These are phyloP conservation scores for Fistulinella cinereoalba DNA, from an alignment of 1,284 basidiomycete species.

Conservation along the genomic window DNA sequence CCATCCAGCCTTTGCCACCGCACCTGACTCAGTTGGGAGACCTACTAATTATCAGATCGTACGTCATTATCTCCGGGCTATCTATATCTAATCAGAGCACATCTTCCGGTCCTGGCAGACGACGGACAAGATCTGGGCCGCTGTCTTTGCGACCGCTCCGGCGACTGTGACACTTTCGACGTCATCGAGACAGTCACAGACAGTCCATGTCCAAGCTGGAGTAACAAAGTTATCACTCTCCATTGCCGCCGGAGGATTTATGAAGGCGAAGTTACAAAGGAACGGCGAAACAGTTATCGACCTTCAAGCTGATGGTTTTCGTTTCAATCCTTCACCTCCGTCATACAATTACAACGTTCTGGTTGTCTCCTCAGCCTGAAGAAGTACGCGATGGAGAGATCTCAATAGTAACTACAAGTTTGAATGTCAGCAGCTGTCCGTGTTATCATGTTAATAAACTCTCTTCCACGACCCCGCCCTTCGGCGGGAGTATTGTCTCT, in stretches of 20 bases:
- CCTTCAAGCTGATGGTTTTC: conserved; percentile 47
- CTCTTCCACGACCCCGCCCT: too few relatives aligned
- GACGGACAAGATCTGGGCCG: conserved; percentile 60
- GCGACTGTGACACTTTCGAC: conserved; percentile 52
- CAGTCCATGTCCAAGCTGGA: conserved; percentile 55
- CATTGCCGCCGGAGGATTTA: conserved; percentile 55
- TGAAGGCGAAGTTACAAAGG: conserved; percentile 58
- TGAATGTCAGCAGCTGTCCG: too few relatives aligned
- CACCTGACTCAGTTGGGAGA: conserved; percentile 50
- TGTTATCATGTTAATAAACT: too few relatives aligned
- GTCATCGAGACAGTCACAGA: conserved; percentile 43
- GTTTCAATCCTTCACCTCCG: conserved; percentile 50
- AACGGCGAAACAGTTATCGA: conserved; percentile 52
- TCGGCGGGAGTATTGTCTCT: too few relatives aligned
- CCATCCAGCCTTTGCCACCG: conserved; percentile 57
- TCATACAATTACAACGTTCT: conserved; percentile 68
- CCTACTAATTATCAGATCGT: conserved; percentile 58
- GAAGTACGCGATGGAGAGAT: too few relatives aligned
- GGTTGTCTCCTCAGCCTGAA: conserved; percentile 33
- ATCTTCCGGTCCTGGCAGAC: conserved; percentile 31
- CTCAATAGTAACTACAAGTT: too few relatives aligned
- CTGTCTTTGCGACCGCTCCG: conserved; percentile 61
- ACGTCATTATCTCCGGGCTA: conserved; percentile 7
- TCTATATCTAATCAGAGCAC: neutral
- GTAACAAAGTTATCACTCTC: conserved; percentile 64